Percentiles rank a stretch among this genome's conserved stretches.
These are phyloP conservation scores for Groenewaldozyma sp. DNA, from an alignment of 1,139 yeast genomes.

Conservation along the genomic window DNA sequence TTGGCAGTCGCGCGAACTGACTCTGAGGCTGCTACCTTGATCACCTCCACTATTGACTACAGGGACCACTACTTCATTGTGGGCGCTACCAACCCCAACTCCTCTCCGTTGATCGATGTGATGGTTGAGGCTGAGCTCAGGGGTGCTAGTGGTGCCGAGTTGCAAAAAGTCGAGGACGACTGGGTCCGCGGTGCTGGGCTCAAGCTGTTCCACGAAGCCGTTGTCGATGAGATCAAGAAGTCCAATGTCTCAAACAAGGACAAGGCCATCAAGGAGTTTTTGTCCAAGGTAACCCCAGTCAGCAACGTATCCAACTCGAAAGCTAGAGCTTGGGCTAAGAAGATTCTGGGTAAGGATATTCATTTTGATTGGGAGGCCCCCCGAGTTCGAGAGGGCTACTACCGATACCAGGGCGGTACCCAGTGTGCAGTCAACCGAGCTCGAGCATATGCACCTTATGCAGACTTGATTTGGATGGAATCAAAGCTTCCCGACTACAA, in stretches of 20 bases:
- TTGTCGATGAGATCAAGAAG: constrained; percentile 67
- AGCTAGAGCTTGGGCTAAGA: constrained; percentile 69
- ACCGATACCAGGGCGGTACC: constrained; percentile 93
- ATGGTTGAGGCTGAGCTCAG: constrained; percentile 72
- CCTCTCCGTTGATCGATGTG: constrained; percentile 64
- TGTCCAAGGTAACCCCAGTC: constrained; percentile 62
- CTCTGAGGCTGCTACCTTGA: constrained; percentile 92
- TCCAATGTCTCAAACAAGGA: constrained; percentile 56
- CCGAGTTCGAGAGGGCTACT: constrained; percentile 95
- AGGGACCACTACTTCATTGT: constrained; percentile 89
- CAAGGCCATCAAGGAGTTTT: constrained; percentile 56
- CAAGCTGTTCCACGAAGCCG: constrained; percentile 87
- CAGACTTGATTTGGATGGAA: constrained; percentile 98
- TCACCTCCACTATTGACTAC: constrained; percentile 88
- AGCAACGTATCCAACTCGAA: constrained; percentile 68
- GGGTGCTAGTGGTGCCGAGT: constrained; percentile 63
- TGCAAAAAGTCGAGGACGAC: constrained; percentile 66
- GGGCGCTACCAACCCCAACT: constrained; percentile 82
- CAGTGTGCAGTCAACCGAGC: constrained; percentile 98
- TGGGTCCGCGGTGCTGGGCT: constrained; percentile 83
- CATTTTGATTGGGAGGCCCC: constrained; percentile 95
- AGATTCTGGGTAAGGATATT: constrained; percentile 71
- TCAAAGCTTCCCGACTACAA: constrained; percentile 88
- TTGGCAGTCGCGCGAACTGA: constrained; percentile 91
- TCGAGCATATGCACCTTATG: constrained; percentile 89